Evolutionary conservation across 2,329 filamentous ascomycete genomes (phyloP), one percentile per base, ranked within the genome.

Genomic region (Xylariaceae sp.): DNA sequence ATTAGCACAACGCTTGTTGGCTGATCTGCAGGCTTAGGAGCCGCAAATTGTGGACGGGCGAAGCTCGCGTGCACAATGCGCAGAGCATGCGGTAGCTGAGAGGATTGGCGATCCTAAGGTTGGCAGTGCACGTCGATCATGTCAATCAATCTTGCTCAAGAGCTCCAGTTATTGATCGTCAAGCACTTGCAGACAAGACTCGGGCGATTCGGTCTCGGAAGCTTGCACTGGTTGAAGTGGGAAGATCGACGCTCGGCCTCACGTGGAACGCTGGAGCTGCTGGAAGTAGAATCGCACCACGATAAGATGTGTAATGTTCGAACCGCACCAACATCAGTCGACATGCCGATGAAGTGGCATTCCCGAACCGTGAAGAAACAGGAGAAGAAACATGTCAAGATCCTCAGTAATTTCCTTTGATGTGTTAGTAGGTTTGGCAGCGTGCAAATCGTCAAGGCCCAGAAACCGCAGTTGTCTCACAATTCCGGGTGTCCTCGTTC

Each of bases 381-480:
- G 13, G 15, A 32, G 15, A 7, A n/a, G 13, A n/a, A 13, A 32
- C 16, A 8, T 11, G 30, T 32, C 33, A 17, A 30, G 26, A n/a
- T 31, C 36, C 36, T 30, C 28, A 16, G 13, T 19, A 38, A 38
- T 38, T 38, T 38, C 36, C 24, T 38, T n/a, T 38, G 36, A 38
- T 15, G 36, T n/a, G 15, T 18, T 26, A n/a, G 29, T 24, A 30
- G 37, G 19, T 38, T 17, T 39, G 36, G 15, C 30, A 32, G 39
- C 28, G 24, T n/a, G 28, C 28, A 19, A 19, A 16, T 30, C 12
- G 24, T 26, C 9, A 17, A 19, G 36, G 34, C 36, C 26, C 30
- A 29, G 44, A 46, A 39, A 49, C 41, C 36, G 41, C 18, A 16
- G 22, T 2, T 24, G 47, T 47, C 41, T 47, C 47, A 49, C 36